phyloP scores from a whole-genome alignment of 495 filamentous ascomycete species.

The Trichocladium uniseriatum region DNA sequence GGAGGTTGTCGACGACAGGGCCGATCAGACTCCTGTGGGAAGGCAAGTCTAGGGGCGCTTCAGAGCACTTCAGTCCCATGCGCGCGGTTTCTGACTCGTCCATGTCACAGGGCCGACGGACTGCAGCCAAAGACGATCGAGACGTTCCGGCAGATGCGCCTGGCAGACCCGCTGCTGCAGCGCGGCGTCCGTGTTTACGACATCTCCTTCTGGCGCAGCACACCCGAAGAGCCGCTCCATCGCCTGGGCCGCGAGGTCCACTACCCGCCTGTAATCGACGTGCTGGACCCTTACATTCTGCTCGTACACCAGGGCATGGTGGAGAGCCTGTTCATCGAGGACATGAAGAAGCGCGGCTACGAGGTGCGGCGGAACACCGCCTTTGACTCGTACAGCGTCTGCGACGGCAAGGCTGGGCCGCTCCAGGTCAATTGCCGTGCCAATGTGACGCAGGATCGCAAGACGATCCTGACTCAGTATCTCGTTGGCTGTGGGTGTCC shows the following conservation, averaged over 20 bases:
- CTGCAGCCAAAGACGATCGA: slow-evolving; percentile 51
- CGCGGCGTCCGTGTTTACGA: slow-evolving; percentile 59
- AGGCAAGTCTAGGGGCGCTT: slow-evolving; percentile 23
- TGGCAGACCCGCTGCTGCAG: slow-evolving; percentile 53
- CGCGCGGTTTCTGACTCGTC: not conserved
- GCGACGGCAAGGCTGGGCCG: slow-evolving; percentile 28
- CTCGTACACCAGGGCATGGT: slow-evolving; percentile 69
- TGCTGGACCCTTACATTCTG: slow-evolving; percentile 61
- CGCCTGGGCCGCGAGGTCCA: slow-evolving; percentile 44
- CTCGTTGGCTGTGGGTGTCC: slow-evolving; percentile 41
- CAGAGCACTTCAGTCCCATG: not conserved
- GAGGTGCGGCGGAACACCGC: slow-evolving; percentile 47
- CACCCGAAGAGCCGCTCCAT: slow-evolving; percentile 41
- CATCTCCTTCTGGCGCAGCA: slow-evolving; percentile 63
- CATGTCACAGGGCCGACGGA: slow-evolving; percentile 48
- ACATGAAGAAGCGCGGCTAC: slow-evolving; percentile 49
- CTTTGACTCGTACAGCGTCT: slow-evolving; percentile 45
- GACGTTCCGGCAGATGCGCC: slow-evolving; percentile 49
- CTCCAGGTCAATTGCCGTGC: slow-evolving; percentile 36
- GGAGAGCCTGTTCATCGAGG: slow-evolving; percentile 56
- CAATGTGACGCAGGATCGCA: slow-evolving; percentile 34
- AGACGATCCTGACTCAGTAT: slow-evolving; percentile 38
- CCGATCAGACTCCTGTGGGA: slow-evolving; percentile 52
- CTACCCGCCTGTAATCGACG: slow-evolving; percentile 52
- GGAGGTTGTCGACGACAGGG: slow-evolving; percentile 53